Evolutionary conservation across 805 yeast genomes (phyloP).

Genomic region (Wickerhamiella shivajii): DNA sequence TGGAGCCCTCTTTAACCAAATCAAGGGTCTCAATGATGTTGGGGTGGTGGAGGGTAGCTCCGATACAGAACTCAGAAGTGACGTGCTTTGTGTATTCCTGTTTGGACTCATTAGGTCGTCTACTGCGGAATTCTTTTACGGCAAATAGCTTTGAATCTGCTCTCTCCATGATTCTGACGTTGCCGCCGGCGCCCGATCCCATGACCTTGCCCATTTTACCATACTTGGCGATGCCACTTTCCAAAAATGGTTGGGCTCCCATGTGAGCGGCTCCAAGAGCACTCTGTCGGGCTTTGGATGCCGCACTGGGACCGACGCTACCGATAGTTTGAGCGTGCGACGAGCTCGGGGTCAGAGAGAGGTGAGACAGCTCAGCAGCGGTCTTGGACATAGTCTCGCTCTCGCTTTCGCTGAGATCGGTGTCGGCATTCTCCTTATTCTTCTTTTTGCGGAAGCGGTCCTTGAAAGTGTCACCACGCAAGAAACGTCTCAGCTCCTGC

Average conservation of each 20-base stretch:
- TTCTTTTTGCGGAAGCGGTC: too few relatives aligned
- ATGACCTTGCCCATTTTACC: constrained; percentile 59
- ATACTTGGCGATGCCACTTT: constrained; percentile 41
- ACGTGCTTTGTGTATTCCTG: constrained; percentile 65
- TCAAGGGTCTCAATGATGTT: constrained; percentile 74
- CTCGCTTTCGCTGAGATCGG: too few relatives aligned
- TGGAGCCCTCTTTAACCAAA: constrained; percentile 50
- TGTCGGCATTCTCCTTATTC: too few relatives aligned
- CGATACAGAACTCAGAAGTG: constrained; percentile 67
- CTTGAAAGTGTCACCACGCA: too few relatives aligned
- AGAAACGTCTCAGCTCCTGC: too few relatives aligned
- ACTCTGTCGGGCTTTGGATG: too few relatives aligned
- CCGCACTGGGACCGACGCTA: too few relatives aligned
- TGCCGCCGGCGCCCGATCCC: constrained; percentile 93
- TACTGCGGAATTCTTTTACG: constrained; percentile 69
- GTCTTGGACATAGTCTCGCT: too few relatives aligned
- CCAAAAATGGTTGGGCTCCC: constrained; percentile 26
- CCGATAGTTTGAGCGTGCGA: too few relatives aligned
- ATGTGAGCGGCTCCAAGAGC: constrained; percentile 8
- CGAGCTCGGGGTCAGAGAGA: too few relatives aligned
- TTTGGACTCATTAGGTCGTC: constrained; percentile 44
- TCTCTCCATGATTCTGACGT: constrained; percentile 65
- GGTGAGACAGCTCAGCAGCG: too few relatives aligned
- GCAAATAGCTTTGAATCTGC: constrained; percentile 58
- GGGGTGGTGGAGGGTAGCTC: constrained; percentile 61